Conservation (phyloP, 768 basidiomycete species). For the Serendipita indica region DNA sequence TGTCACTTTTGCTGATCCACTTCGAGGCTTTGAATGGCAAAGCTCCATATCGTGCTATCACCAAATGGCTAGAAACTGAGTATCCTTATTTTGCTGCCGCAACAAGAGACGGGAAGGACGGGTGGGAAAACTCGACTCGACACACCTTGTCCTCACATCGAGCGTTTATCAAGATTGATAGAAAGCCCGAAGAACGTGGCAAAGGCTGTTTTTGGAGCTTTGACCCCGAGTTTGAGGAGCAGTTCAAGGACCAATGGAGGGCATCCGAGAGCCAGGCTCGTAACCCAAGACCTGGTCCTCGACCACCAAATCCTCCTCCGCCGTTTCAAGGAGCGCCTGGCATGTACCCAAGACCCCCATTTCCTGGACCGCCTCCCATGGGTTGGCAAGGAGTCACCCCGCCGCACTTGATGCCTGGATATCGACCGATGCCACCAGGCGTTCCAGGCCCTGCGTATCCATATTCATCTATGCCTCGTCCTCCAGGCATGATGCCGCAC, state of each 20-base stretch:
- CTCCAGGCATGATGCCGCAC: neutral
- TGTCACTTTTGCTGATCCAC: constrained; percentile 9
- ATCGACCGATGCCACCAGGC: constrained; percentile 1
- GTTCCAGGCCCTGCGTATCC: neutral
- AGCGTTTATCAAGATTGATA: constrained; percentile 82
- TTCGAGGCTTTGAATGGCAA: constrained; percentile 34
- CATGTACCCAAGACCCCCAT: neutral
- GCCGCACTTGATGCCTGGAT: neutral
- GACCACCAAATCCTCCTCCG: neutral
- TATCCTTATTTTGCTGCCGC: constrained; percentile 18
- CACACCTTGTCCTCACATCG: constrained; percentile 89
- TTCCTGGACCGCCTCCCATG: neutral
- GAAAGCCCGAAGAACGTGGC: constrained; percentile 68
- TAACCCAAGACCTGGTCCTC: neutral
- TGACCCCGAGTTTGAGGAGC: constrained; percentile 55
- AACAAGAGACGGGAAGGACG: constrained; percentile 13
- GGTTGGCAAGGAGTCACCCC: neutral
- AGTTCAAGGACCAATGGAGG: constrained; percentile 52
- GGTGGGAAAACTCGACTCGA: constrained; percentile 30
- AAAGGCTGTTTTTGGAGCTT: constrained; percentile 93
- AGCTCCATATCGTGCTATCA: constrained; percentile 84
- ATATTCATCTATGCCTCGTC: neutral
- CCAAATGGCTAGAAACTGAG: constrained; percentile 76
- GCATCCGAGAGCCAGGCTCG: neutral
- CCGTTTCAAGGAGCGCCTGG: neutral